Evolutionary conservation across 768 basidiomycete genomes (phyloP).

Genomic region (Suillus paluster): DNA sequence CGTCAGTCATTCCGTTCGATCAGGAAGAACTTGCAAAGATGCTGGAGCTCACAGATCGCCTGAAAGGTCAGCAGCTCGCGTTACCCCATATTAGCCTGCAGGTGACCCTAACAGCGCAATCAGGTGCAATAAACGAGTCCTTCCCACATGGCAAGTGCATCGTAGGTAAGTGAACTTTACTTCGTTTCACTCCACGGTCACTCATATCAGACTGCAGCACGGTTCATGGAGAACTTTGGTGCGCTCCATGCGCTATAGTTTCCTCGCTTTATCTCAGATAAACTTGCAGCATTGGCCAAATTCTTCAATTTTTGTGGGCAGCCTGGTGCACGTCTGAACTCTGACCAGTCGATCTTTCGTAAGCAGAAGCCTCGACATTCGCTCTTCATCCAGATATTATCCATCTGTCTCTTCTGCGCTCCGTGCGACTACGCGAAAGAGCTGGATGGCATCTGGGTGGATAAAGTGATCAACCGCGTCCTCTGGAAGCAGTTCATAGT

Average conservation of each 20-base stretch:
- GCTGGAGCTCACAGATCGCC: conserved; percentile 29
- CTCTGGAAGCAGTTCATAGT: conserved; percentile 46
- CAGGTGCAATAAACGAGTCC: background rate
- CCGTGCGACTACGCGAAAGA: conserved; percentile 47
- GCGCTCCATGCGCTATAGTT: conserved; percentile 9
- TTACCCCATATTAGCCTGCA: background rate
- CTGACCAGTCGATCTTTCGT: conserved; percentile 28
- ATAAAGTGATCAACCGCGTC: conserved; percentile 41
- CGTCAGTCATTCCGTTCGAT: conserved; percentile 42
- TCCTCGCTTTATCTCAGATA: background rate
- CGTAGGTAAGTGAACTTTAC: background rate
- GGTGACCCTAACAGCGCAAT: background rate
- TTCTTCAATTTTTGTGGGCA: conserved; percentile 43
- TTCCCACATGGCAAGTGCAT: background rate
- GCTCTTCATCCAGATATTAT: conserved; percentile 37
- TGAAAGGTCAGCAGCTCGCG: conserved; percentile 35
- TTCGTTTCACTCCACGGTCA: background rate
- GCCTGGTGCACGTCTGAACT: conserved; percentile 37
- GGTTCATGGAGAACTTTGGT: conserved; percentile 49
- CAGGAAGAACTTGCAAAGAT: conserved; percentile 41
- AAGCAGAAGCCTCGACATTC: conserved; percentile 22
- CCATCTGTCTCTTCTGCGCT: conserved; percentile 46
- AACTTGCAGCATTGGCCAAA: conserved; percentile 24
- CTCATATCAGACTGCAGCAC: conserved; percentile 30
- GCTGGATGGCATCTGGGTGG: conserved; percentile 49